These are phyloP conservation scores for Alnus glutinosa DNA, from an alignment of 306 rosid genomes.

Conservation along the genomic window DNA sequence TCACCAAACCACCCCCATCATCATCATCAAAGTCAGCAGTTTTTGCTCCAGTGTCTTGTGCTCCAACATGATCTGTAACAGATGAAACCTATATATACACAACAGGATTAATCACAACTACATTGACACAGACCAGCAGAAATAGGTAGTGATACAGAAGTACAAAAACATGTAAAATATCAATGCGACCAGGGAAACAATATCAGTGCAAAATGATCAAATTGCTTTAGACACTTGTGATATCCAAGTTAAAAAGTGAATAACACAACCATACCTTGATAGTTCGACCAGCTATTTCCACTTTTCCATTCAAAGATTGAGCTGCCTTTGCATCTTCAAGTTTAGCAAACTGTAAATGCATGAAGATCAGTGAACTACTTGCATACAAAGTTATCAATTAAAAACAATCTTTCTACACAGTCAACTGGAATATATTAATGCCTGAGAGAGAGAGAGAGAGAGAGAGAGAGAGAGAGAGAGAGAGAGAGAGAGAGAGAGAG, in stretches of 20 bases:
- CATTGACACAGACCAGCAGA: not conserved
- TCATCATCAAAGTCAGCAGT: constrained; percentile 96
- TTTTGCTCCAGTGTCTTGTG: constrained; percentile 80
- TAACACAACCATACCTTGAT: constrained; percentile 62
- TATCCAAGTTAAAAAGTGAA: constrained; percentile 1
- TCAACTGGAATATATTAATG: constrained; percentile 20
- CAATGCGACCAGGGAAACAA: too few relatives aligned
- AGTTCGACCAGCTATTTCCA: constrained; percentile 94
- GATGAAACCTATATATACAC: constrained; percentile 71
- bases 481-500: too few relatives aligned
- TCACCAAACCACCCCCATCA: constrained; percentile 95
- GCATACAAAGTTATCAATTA: constrained; percentile 4
- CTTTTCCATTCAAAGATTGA: constrained; percentile 91
- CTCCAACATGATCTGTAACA: constrained; percentile 87
- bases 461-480: too few relatives aligned
- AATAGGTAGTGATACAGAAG: constrained; percentile 5
- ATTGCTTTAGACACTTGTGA: not conserved
- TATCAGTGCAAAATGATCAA: not conserved
- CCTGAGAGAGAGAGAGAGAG: too few relatives aligned
- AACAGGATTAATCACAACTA: constrained; percentile 25
- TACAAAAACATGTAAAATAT: not conserved
- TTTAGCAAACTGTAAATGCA: constrained; percentile 78
- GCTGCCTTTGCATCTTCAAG: constrained; percentile 98
- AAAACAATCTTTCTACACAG: constrained; percentile 13
- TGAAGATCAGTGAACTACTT: constrained; percentile 8